Evolutionary conservation across 2,329 filamentous ascomycete species (phyloP).

Genomic region (Botryosphaeria dothidea): DNA sequence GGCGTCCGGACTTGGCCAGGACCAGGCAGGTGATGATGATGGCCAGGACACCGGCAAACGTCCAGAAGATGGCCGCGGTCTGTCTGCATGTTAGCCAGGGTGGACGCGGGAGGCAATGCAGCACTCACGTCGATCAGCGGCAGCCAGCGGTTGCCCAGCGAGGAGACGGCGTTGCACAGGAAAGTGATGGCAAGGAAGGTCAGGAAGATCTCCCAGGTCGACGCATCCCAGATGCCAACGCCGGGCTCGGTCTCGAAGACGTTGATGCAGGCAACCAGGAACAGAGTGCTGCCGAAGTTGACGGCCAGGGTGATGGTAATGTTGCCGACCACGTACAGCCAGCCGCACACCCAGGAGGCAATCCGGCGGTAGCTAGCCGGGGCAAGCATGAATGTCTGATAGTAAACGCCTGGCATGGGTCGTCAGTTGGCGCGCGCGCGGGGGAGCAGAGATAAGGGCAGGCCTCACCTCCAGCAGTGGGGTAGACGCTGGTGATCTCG

Average conservation of each 20-base stretch:
- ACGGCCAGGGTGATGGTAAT: conserved; percentile 82
- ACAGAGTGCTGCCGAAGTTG: conserved; percentile 68
- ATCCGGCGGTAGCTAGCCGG: conserved; percentile 61
- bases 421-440: background rate
- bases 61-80: conserved; percentile 75
- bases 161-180: conserved; percentile 52
- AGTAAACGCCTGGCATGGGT: conserved; percentile 58
- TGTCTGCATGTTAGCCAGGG: conserved; percentile 29
- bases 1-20: conserved; percentile 69
- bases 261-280: conserved; percentile 57
- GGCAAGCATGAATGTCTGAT: conserved; percentile 75
- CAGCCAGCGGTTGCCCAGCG: conserved; percentile 55
- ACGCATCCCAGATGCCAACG: conserved; percentile 46
- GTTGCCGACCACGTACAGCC: conserved; percentile 77
- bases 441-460: background rate
- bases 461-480: conserved; percentile 65
- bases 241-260: conserved; percentile 53
- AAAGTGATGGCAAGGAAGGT: conserved; percentile 53
- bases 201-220: conserved; percentile 49
- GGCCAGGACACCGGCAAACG: conserved; percentile 68
- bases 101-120: background rate
- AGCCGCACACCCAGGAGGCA: conserved; percentile 71
- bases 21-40: conserved; percentile 64
- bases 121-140: conserved; percentile 65
- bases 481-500: conserved; percentile 75